Evolutionary conservation across 345 rosid species (phyloP).

Genomic region (Rhodamnia argentea): DNA sequence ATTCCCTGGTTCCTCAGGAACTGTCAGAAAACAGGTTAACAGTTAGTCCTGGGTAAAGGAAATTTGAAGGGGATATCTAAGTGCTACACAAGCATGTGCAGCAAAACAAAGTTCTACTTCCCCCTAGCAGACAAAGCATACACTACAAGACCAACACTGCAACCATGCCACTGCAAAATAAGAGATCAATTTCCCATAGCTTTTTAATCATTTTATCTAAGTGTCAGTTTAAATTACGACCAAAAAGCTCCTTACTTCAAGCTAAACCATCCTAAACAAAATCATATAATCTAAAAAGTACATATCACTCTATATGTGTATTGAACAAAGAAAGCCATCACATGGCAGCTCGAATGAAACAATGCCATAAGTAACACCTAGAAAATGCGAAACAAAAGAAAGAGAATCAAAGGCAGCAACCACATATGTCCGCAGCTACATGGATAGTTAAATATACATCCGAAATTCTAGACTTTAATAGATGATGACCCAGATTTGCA

Average conservation of each 20-base stretch:
- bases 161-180: background rate
- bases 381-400: background rate
- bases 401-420: background rate
- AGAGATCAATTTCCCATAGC: background rate
- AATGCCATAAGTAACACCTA: background rate
- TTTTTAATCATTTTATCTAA: background rate
- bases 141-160: background rate
- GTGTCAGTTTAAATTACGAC: background rate
- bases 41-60: background rate
- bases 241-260: background rate
- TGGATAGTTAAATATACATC: background rate
- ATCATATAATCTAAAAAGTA: background rate
- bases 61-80: background rate
- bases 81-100: background rate
- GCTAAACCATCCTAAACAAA: background rate
- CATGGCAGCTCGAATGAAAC: background rate
- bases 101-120: background rate
- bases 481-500: background rate
- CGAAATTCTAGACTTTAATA: background rate
- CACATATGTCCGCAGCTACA: background rate
- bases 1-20: constrained; percentile 55
- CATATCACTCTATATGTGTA: background rate
- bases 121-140: background rate
- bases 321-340: background rate
- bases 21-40: constrained; percentile 25